Evolutionary conservation across 371 early-diverging fungal genomes (phyloP), one percentile per base, ranked within the genome.

Genomic region (Saksenaea vasiformis): DNA sequence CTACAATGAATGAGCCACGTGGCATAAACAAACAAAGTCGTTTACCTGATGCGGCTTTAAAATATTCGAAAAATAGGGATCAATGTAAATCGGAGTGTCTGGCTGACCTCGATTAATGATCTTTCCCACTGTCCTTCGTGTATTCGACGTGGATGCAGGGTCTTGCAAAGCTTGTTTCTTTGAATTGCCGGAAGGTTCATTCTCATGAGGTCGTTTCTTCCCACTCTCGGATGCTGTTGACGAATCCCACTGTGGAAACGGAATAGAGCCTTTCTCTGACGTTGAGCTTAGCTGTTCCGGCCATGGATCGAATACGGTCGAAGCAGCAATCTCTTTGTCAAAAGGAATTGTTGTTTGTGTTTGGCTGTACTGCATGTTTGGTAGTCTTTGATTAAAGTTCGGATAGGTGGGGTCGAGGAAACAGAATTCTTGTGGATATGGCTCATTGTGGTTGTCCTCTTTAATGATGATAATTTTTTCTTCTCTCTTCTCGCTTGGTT

Each of bases 1-100:
- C 79, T 87, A 64, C 10, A 19, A 7, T 7, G 19, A 17, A 47
- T 47, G 14, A 41, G 43, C 14, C 5, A 41, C 5, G n/a, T 8
- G 10, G 51, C 0, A 22, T 7, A 22, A 19, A 19, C 22, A 22
- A 10, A 9, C 22, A n/a, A n/a, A 10, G 10, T 22, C 10, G n/a
- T 22, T 44, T 47, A 47, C 51, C 51, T 47, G 51, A 22, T 47
- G 51, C 22, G n/a, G n/a, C 22, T 47, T 47, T 11, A 47, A 47
- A 22, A 22, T 17, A 7, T 9, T 5, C 7, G 22, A 0, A 22
- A 19, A 47, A 3, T 22, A 22, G 22, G n/a, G 22, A 11, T 47
- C 51, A 0, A 47, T 47, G 22, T 5, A 47, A 3, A 47, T 11
- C 4, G 22, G 10, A 19, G n/a, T 22, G 8, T 47, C 5, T 5